Percentiles rank a stretch among this genome's conserved stretches.
Evolutionary conservation across 2,329 filamentous ascomycete species (phyloP).

Genomic region (Aspergillus pseudoviridinutans): DNA sequence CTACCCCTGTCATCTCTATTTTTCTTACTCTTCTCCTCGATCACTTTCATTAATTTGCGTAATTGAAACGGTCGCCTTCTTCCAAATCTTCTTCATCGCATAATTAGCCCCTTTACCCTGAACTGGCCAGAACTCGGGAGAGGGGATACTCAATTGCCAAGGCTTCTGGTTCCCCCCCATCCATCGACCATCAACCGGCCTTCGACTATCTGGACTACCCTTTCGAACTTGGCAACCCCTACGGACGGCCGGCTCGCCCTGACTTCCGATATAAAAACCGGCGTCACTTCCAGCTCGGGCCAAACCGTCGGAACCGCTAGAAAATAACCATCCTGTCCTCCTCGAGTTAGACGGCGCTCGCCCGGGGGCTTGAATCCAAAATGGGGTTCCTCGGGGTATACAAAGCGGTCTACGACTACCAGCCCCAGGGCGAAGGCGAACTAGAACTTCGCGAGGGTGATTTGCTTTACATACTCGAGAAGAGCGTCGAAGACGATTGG

Average conservation of each 20-base stretch:
- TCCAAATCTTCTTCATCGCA: background rate
- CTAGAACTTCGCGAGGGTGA: conserved; percentile 81
- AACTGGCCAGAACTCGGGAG: background rate
- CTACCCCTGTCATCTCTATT: conserved; percentile 2
- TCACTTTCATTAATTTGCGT: background rate
- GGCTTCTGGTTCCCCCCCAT: conserved; percentile 7
- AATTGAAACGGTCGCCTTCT: background rate
- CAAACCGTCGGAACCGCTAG: background rate
- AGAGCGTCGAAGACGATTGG: conserved; percentile 77
- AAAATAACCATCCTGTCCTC: background rate
- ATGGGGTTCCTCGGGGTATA: conserved; percentile 95
- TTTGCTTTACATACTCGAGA: conserved; percentile 82
- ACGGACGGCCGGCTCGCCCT: background rate
- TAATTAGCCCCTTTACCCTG: background rate
- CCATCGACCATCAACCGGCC: conserved; percentile 13
- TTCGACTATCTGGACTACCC: conserved; percentile 8
- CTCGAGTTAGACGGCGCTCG: background rate
- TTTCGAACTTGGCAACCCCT: background rate
- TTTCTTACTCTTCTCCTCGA: conserved; percentile 1
- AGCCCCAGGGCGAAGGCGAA: conserved; percentile 80
- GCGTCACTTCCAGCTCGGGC: background rate
- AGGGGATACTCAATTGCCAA: conserved; percentile 4
- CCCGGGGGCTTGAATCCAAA: conserved; percentile 11
- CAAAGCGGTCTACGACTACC: conserved; percentile 88
- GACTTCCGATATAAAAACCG: background rate